phyloP scores from a whole-genome alignment of 352 stramenopile species.

The Phytopythium aichiense region DNA sequence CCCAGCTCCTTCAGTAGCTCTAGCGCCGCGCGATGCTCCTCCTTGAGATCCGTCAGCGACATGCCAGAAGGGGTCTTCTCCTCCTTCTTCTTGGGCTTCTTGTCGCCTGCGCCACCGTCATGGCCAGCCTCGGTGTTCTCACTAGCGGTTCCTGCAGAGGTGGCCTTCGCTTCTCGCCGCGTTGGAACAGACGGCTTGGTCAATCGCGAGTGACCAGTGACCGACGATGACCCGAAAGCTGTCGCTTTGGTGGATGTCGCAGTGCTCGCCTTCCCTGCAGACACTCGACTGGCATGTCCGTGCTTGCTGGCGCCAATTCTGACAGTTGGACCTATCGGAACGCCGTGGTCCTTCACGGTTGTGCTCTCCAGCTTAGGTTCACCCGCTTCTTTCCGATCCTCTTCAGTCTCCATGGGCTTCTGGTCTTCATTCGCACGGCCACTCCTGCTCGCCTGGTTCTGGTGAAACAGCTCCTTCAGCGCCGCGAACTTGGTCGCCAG shows the following conservation, averaged over 20 bases:
- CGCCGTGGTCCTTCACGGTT: background rate
- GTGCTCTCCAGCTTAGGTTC: background rate
- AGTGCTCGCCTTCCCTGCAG: background rate
- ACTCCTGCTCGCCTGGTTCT: constrained; percentile 29
- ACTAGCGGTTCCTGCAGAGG: background rate
- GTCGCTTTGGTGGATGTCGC: background rate
- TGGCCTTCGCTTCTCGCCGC: background rate
- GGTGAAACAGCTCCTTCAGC: constrained; percentile 54
- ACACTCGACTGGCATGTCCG: background rate
- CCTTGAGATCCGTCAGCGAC: constrained; percentile 67
- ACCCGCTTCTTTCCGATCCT: background rate
- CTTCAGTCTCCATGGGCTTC: background rate
- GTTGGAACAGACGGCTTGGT: background rate
- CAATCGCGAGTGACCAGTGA: background rate
- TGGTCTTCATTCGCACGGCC: background rate
- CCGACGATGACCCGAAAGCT: background rate
- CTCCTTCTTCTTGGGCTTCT: constrained; percentile 24
- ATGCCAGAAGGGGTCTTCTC: constrained; percentile 37
- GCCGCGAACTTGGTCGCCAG: constrained; percentile 62
- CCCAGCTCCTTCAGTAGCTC: constrained; percentile 72
- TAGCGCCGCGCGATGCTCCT: constrained; percentile 69
- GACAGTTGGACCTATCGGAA: background rate
- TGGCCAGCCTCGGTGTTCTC: background rate
- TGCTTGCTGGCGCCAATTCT: background rate
- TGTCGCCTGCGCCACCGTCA: background rate